Conservation (phyloP, 805 yeast species). For the Debaryomyces prosopidis region DNA sequence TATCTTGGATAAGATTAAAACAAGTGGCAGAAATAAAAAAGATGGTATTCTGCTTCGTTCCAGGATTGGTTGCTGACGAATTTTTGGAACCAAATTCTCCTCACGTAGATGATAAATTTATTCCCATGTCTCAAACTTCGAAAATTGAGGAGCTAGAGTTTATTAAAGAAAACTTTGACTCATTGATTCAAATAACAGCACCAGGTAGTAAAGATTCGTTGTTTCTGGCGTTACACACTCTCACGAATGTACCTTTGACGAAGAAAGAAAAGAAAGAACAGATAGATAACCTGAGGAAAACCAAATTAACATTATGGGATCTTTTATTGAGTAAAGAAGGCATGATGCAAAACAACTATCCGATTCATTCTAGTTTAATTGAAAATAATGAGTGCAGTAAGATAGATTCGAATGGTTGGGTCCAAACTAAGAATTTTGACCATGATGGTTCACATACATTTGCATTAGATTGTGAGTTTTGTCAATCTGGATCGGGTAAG, state of each 20-base stretch:
- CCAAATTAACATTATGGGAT: constrained; percentile 49
- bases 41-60: constrained; percentile 58
- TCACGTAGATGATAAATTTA: constrained; percentile 8
- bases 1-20: constrained; percentile 45
- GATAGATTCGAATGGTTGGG: constrained; percentile 8
- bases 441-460: constrained; percentile 64
- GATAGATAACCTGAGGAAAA: constrained; percentile 28
- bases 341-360: constrained; percentile 53
- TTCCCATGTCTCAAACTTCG: constrained; percentile 6
- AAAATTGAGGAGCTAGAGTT: constrained; percentile 21
- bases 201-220: constrained; percentile 68
- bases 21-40: constrained; percentile 52
- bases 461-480: constrained; percentile 95
- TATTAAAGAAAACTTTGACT: constrained; percentile 39
- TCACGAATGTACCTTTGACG: constrained; percentile 57
- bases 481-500: constrained; percentile 58
- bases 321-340: constrained; percentile 52
- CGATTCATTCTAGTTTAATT: constrained; percentile 45
- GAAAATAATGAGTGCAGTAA: constrained; percentile 2
- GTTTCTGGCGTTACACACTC: constrained; percentile 54
- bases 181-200: constrained; percentile 49
- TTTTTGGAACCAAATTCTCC: constrained; percentile 32
- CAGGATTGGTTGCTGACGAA: constrained; percentile 57
- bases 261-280: constrained; percentile 53
- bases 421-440: constrained; percentile 46